Conservation (phyloP, 441 rosid species). For the Daphne laureola region DNA sequence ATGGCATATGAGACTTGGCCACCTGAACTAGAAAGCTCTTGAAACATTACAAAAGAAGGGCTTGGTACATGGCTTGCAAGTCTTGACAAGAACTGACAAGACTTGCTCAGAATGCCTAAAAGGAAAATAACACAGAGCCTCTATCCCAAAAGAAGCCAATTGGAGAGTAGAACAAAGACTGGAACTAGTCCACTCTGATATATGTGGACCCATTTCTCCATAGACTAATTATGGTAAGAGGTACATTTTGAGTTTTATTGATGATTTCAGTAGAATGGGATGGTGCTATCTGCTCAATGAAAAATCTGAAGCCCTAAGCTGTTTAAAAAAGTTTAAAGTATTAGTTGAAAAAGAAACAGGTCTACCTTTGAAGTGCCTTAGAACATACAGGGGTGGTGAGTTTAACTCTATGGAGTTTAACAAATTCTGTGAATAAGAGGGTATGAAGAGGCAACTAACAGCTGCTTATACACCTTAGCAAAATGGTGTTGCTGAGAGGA, state of each 20-base stretch:
- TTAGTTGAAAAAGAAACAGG: neutral
- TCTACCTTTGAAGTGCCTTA: neutral
- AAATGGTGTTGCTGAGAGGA: neutral
- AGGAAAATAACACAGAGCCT: neutral
- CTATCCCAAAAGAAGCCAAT: neutral
- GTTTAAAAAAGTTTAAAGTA: neutral
- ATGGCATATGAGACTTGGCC: too few species aligned
- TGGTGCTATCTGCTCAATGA: neutral
- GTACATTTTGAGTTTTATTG: constrained; percentile 3
- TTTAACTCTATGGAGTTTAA: constrained; percentile 4
- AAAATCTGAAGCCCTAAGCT: neutral
- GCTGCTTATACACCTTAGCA: constrained; percentile 4
- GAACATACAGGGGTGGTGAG: neutral
- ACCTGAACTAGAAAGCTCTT: too few species aligned
- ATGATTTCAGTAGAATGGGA: neutral
- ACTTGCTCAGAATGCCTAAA: too few species aligned
- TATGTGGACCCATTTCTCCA: constrained; percentile 6
- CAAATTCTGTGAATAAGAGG: neutral
- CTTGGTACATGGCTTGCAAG: too few species aligned
- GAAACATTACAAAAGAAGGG: too few species aligned
- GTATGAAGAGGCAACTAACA: neutral
- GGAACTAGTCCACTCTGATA: neutral
- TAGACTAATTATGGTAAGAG: neutral
- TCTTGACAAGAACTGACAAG: too few species aligned
- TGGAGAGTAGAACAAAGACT: neutral